Conservation (phyloP, 2,329 filamentous ascomycete species). For the Clarireedia hainanense region DNA sequence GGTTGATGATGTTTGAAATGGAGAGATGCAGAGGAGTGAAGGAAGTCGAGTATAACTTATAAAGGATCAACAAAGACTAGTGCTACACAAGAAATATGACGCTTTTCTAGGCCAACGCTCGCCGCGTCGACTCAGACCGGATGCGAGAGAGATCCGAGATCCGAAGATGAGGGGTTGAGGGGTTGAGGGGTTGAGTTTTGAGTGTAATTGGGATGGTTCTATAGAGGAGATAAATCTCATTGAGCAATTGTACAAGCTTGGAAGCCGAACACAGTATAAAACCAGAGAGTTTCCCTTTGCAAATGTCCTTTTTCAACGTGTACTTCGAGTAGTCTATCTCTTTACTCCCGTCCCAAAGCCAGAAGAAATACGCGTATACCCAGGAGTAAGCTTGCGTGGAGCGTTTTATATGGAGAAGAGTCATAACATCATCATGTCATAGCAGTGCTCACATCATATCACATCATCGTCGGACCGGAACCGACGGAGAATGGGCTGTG, state of each 20-base stretch:
- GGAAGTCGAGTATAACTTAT: background rate
- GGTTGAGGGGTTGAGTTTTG: background rate
- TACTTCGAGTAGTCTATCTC: too few relatives aligned
- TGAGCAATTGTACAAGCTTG: too few relatives aligned
- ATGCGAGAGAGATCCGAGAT: background rate
- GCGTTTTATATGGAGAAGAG: background rate
- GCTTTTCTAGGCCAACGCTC: background rate
- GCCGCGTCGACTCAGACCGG: background rate
- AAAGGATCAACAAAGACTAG: constrained; percentile 1
- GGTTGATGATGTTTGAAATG: constrained; percentile 4
- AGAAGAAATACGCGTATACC: too few relatives aligned
- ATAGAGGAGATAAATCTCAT: too few relatives aligned
- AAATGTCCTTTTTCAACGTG: too few relatives aligned
- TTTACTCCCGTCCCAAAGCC: too few relatives aligned
- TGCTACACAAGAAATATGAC: background rate
- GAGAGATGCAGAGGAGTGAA: background rate
- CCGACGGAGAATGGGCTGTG: background rate
- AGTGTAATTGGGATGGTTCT: too few relatives aligned
- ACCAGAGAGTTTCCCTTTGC: too few relatives aligned
- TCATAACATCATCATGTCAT: background rate
- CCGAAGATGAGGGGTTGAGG: background rate
- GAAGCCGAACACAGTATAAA: too few relatives aligned
- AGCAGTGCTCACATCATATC: background rate
- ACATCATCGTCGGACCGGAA: constrained; percentile 11
- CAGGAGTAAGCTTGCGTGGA: too few relatives aligned